Conservation (phyloP, 768 basidiomycete genomes). For the Cystofilobasidium capitatum region DNA sequence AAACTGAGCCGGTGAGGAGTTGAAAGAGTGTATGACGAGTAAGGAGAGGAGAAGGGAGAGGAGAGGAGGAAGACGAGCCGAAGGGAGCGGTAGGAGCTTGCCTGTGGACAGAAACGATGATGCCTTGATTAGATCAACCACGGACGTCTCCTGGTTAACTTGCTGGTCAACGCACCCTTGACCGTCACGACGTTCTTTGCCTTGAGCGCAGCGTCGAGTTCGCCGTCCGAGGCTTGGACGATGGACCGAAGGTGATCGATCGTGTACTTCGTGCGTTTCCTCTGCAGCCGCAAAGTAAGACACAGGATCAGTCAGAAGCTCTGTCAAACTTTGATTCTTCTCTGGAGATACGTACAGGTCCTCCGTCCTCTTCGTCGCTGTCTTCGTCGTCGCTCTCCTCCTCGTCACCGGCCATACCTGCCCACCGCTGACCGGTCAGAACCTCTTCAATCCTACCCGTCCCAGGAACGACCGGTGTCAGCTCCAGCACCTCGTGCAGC, state of each 20-base stretch:
- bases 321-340: background rate
- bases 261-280: conserved; percentile 16
- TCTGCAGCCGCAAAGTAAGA: background rate
- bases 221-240: conserved; percentile 21
- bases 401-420: conserved; percentile 10
- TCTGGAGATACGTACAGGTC: conserved; percentile 10
- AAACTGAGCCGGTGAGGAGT: background rate
- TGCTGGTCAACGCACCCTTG: background rate
- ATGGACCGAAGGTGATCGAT: conserved; percentile 20
- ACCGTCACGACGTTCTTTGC: conserved; percentile 17
- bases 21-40: conserved; percentile 16
- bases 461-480: conserved; percentile 65
- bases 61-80: conserved; percentile 1
- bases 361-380: background rate
- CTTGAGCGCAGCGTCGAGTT: conserved; percentile 10
- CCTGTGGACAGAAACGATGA: background rate
- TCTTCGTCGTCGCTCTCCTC: background rate
- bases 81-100: conserved; percentile 16
- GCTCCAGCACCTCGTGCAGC: conserved; percentile 73
- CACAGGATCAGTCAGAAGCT: background rate
- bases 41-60: conserved; percentile 21
- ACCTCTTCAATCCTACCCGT: conserved; percentile 55
- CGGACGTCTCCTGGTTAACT: background rate
- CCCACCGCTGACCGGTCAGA: conserved; percentile 38
- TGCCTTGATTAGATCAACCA: background rate